Conservation (phyloP, 192 early-diverging fungal species). For the Gonapodya sp. region DNA sequence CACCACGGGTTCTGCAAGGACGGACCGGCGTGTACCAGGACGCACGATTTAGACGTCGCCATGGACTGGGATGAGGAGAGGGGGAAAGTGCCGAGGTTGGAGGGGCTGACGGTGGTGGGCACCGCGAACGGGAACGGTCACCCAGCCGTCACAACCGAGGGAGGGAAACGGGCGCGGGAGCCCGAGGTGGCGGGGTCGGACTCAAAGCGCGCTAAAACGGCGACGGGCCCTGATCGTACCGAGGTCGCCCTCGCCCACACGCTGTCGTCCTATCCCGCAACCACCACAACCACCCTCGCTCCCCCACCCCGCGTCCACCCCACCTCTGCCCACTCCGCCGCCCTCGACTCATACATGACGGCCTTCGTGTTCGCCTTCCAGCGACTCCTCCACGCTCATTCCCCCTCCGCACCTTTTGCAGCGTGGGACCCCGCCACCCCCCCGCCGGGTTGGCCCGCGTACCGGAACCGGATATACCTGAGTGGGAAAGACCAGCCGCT, state of each 20-base stretch:
- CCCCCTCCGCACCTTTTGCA: not conserved
- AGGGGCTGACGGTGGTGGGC: slow-evolving; percentile 3
- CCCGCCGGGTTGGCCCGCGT: slow-evolving; percentile 12
- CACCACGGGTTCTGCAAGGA: slow-evolving; percentile 66
- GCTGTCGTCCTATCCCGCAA: not conserved
- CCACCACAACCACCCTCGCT: not conserved
- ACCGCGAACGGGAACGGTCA: too few relatives aligned
- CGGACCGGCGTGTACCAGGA: slow-evolving; percentile 53
- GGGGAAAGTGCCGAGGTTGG: slow-evolving; percentile 8
- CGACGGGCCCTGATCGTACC: not conserved
- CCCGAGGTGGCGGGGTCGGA: not conserved
- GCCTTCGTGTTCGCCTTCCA: slow-evolving; percentile 74
- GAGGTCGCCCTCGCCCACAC: not conserved
- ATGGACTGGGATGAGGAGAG: slow-evolving; percentile 57
- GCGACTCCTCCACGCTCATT: not conserved
- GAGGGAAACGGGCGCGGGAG: too few relatives aligned
- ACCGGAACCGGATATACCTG: slow-evolving; percentile 75
- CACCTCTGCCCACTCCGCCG: slow-evolving; percentile 59
- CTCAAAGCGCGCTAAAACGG: not conserved
- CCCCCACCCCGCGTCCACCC: not conserved
- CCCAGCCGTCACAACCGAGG: too few relatives aligned
- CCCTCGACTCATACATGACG: slow-evolving; percentile 96
- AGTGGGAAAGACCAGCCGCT: slow-evolving; percentile 72
- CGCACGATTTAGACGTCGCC: slow-evolving; percentile 83
- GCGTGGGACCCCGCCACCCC: not conserved